Evolutionary conservation across 1,139 yeast genomes (phyloP), one percentile per base, ranked within the genome.

Genomic region (Yamadazyma mexicana): DNA sequence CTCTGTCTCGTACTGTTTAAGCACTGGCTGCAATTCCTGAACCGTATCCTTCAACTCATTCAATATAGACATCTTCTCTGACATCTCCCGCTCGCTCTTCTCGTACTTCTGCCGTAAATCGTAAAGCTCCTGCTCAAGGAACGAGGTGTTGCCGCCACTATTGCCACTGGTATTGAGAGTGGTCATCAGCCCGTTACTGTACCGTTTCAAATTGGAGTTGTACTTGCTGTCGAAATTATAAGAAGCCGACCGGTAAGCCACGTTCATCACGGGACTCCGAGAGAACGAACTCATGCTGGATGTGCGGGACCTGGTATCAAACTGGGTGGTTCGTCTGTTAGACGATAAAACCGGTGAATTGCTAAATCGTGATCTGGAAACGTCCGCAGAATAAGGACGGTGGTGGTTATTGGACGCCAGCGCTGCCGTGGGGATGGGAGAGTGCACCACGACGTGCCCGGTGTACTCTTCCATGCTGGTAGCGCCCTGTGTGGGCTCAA

Each of bases 21-120:
- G 47, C 10, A 72, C 49, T 2, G 77, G 76, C 40, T 74, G 77
- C 26, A 75, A 58, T 33, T 74, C 74, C 34, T 64, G 64, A 2
- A 75, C 70, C 0, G 79, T 73, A 2, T 55, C 45, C 43, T 68
- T 68, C 39, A 76, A 51, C 20, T 75, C 79, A 34, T 61, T 55
- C 34, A 75, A 55, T 27, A 73, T 64, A 7, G 50, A 48, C 32
- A 59, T 55, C 42, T 73, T 65, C 37, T 69, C 70, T 5, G 50
- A 50, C 56, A 73, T 59, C 34, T 67, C 70, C 8, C 49, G 46
- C 35, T 54, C 58, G 23, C 48, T 52, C 14, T 44, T 46, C 20
- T 55, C 59, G 37, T 63, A 58, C 34, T 56, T 58, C 14, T 25
- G 14, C 35, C 50, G 22, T 14, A 50, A 33, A 14, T 50, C 54